Evolutionary conservation across 164 flowering plant species (phyloP).

Genomic region (Aristolochia fimbriata): DNA sequence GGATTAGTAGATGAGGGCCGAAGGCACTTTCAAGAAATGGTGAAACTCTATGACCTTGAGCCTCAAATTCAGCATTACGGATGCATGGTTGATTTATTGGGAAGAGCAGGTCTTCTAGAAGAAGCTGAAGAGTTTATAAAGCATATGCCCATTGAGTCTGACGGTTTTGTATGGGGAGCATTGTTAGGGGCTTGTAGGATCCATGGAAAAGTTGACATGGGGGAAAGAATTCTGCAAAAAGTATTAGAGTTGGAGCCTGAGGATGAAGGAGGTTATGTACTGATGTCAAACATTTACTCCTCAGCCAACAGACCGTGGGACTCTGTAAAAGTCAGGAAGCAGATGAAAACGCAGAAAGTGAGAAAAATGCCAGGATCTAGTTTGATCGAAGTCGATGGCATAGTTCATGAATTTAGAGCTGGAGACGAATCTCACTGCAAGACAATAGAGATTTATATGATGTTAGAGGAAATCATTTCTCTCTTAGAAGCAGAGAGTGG

Average conservation of each 20-base stretch:
- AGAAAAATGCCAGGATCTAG: slow-evolving; percentile 16
- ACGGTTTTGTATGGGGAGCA: slow-evolving; percentile 15
- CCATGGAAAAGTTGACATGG: slow-evolving; percentile 10
- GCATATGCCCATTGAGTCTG: slow-evolving; percentile 14
- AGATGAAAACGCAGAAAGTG: slow-evolving; percentile 9
- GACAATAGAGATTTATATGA: slow-evolving; percentile 10
- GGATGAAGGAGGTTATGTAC: slow-evolving; percentile 12
- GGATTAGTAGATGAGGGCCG: slow-evolving; percentile 15
- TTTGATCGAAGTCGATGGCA: slow-evolving; percentile 13
- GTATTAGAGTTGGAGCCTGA: slow-evolving; percentile 13
- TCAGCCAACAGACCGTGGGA: slow-evolving; percentile 9
- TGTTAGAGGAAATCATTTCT: slow-evolving; percentile 7
- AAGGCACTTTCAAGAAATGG: slow-evolving; percentile 9
- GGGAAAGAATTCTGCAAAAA: slow-evolving; percentile 2
- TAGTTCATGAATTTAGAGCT: slow-evolving; percentile 12
- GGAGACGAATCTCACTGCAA: slow-evolving; percentile 12
- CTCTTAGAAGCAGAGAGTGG: slow-evolving; percentile 6
- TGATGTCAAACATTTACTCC: slow-evolving; percentile 17
- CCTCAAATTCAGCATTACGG: slow-evolving; percentile 17
- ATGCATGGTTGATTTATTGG: slow-evolving; percentile 17
- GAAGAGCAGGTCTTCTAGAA: slow-evolving; percentile 10
- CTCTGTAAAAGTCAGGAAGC: slow-evolving; percentile 10
- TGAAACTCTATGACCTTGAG: slow-evolving; percentile 6
- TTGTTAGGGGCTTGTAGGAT: slow-evolving; percentile 15
- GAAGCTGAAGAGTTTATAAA: slow-evolving; percentile 11